Percentiles rank a stretch among this genome's conserved stretches.
These are phyloP conservation scores for Oropetium thomaeum DNA, from an alignment of 176 grass and related monocot genomes.

Conservation along the genomic window DNA sequence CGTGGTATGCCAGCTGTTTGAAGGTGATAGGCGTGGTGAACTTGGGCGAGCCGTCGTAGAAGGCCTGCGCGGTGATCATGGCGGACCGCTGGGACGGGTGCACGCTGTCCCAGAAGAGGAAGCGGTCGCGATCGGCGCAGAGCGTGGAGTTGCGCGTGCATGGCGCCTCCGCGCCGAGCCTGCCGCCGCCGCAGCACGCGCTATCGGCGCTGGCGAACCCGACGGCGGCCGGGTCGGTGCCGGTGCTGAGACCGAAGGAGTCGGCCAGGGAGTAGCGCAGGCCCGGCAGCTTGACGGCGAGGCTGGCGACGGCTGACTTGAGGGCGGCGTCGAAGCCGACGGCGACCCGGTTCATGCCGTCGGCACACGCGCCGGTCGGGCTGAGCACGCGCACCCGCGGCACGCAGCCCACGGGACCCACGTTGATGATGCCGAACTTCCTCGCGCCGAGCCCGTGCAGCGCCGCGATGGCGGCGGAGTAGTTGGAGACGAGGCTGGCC, in stretches of 20 bases:
- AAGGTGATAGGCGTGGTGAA: conserved; percentile 35
- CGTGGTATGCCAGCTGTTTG: background rate
- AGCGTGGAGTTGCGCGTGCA: conserved; percentile 1
- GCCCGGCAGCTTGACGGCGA: conserved; percentile 17
- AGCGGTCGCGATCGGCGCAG: conserved; percentile 16
- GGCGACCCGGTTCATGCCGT: conserved; percentile 27
- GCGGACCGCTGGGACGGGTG: conserved; percentile 26
- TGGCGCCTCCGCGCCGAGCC: background rate
- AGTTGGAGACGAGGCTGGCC: conserved; percentile 25
- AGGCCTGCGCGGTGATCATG: background rate
- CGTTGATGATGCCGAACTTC: conserved; percentile 42
- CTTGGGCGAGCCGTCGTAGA: background rate
- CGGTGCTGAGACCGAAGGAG: background rate
- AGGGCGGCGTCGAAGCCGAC: conserved; percentile 11
- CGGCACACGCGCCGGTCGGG: conserved; percentile 13
- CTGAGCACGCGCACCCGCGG: background rate
- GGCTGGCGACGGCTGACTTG: background rate
- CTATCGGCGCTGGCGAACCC: background rate
- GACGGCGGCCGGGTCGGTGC: background rate
- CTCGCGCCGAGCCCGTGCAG: conserved; percentile 36
- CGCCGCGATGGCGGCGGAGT: conserved; percentile 9
- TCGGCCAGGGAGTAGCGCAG: conserved; percentile 32
- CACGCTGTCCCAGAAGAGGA: conserved; percentile 30
- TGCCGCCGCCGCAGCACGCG: conserved; percentile 22
- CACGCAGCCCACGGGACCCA: conserved; percentile 27